Percentiles rank a stretch among this genome's conserved stretches.
phyloP scores from a whole-genome alignment of 1,139 yeast genomes.

The Suzukiozyma palmioleophila region DNA sequence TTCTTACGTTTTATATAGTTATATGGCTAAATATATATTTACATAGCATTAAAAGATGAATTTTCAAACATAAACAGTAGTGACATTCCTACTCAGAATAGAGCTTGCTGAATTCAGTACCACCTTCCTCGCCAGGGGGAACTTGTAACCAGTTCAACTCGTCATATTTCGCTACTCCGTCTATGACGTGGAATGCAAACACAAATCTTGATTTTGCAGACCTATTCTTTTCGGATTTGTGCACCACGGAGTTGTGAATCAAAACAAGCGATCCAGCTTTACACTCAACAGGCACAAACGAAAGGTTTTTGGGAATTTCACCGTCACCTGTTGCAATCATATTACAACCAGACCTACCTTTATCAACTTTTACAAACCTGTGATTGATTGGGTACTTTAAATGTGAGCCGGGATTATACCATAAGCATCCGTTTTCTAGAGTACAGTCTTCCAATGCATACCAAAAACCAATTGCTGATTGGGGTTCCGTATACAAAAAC shows the following conservation, averaged over 20 bases:
- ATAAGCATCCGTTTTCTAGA: slow-evolving; percentile 61
- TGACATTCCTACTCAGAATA: slow-evolving; percentile 15
- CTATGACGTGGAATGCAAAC: slow-evolving; percentile 77
- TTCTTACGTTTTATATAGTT: too few species aligned
- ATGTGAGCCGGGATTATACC: slow-evolving; percentile 74
- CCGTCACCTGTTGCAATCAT: slow-evolving; percentile 29
- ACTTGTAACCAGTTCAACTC: slow-evolving; percentile 71
- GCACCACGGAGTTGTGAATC: slow-evolving; percentile 67
- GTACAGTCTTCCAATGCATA: slow-evolving; percentile 77
- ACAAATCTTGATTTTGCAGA: slow-evolving; percentile 63
- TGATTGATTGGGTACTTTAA: slow-evolving; percentile 52
- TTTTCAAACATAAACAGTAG: too few species aligned
- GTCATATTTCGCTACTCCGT: slow-evolving; percentile 59
- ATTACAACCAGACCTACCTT: slow-evolving; percentile 49
- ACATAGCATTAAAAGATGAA: too few species aligned
- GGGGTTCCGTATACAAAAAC: slow-evolving; percentile 69
- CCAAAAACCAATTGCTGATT: slow-evolving; percentile 77
- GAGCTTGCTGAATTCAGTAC: slow-evolving; percentile 53
- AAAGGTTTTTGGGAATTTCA: slow-evolving; percentile 20
- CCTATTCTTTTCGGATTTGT: slow-evolving; percentile 60
- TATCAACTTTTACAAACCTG: slow-evolving; percentile 56
- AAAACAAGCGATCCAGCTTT: slow-evolving; percentile 69
- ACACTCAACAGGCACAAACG: slow-evolving; percentile 54
- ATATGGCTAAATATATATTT: too few species aligned
- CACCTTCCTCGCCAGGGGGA: slow-evolving; percentile 57